Percentiles rank a stretch among this genome's conserved stretches.
These are phyloP conservation scores for Aspergillus novofumigatus DNA, from an alignment of 2,329 filamentous ascomycete genomes.

Conservation along the genomic window DNA sequence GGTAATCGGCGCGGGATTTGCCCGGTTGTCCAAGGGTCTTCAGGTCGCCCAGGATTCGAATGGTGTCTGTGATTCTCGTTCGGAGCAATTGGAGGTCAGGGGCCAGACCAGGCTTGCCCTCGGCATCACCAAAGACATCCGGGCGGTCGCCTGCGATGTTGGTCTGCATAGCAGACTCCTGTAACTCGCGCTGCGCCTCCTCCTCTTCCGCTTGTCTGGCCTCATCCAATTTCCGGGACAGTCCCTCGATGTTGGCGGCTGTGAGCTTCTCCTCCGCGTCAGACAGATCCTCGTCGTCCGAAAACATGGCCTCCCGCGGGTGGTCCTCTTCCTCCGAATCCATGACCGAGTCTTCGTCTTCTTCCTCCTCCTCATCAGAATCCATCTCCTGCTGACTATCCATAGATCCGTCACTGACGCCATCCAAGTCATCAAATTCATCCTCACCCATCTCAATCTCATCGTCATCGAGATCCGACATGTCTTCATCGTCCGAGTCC, in stretches of 20 bases:
- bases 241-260: slow-evolving; percentile 90
- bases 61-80: slow-evolving; percentile 84
- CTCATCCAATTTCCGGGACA: slow-evolving; percentile 79
- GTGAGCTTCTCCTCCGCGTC: slow-evolving; percentile 87
- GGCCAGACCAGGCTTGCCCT: slow-evolving; percentile 63
- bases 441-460: slow-evolving; percentile 41
- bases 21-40: slow-evolving; percentile 73
- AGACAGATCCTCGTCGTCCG: slow-evolving; percentile 86
- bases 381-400: slow-evolving; percentile 47
- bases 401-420: slow-evolving; percentile 41
- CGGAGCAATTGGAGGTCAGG: slow-evolving; percentile 88
- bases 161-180: slow-evolving; percentile 81
- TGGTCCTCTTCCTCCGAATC: slow-evolving; percentile 66
- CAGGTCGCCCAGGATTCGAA: slow-evolving; percentile 87
- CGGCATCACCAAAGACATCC: slow-evolving; percentile 56
- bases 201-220: slow-evolving; percentile 73
- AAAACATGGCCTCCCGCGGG: slow-evolving; percentile 71
- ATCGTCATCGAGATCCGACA: slow-evolving; percentile 34
- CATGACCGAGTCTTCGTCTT: slow-evolving; percentile 53
- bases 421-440: slow-evolving; percentile 44
- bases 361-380: slow-evolving; percentile 59
- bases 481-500: slow-evolving; percentile 35
- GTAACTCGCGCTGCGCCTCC: slow-evolving; percentile 78
- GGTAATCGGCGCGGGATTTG: slow-evolving; percentile 83
- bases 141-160: slow-evolving; percentile 80